Base-by-base conservation (phyloP, 345 rosid species). In the Aegle marmelos region DNA sequence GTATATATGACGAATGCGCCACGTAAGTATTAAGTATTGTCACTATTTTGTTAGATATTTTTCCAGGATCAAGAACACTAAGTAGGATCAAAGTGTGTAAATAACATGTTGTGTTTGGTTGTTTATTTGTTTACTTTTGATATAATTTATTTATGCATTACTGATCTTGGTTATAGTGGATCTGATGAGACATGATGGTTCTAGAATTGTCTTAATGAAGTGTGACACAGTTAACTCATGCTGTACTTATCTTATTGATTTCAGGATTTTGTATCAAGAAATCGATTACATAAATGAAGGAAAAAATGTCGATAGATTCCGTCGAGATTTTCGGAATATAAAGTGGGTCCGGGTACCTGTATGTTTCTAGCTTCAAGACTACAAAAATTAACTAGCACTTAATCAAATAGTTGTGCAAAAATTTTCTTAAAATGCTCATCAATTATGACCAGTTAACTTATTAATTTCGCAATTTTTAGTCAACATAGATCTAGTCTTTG, bases 301-400 rank as follows among this genome's bases (percentile, higher is more conserved):
- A 62, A 93, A 89, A 85, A 95, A 93, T 83, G 98, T 94, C 2
- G 99, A 95, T 81, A 91, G 81, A 79, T 92, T 95, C 86, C 86
- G 97, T 24, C 85, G 97, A 78, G 97, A 95, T 87, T 95, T 92
- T 79, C 90, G 99, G 84, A 95, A 95, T 75, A 53, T 86, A 61
- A 93, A 90, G 87, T 95, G 99, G 99, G 96, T 95, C 78, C 91
- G 98, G 37, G 92, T 95, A 73, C 99, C 98, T 53, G 99, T 93
- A 90, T 65, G 97, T 87, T 82, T 77, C 85, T 31, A 79, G 36
- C 76, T 72, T 48, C 78, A 60, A 80, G 31, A 27, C 65, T 81
- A 30, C 72, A 57, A 59, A n/a, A 63, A 53, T 53, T 5, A 78
- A 41, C 30, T 11, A 21, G 67, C 50, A 57, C 67, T 31, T 73